These are phyloP conservation scores for Fusarium fracticaudum DNA, from an alignment of 2,329 filamentous ascomycete genomes.

Conservation along the genomic window DNA sequence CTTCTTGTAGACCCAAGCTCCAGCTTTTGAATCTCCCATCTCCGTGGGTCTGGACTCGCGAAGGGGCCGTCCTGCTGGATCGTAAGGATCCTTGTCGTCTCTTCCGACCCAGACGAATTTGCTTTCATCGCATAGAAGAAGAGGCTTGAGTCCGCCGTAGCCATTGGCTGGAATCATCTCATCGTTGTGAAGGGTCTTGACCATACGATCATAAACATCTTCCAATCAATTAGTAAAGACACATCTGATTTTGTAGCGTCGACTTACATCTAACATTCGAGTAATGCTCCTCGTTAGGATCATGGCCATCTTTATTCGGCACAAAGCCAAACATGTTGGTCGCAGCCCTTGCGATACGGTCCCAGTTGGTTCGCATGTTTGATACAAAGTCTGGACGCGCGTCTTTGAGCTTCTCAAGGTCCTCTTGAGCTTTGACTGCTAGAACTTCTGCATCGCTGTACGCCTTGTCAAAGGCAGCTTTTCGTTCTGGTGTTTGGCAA, in stretches of 20 bases:
- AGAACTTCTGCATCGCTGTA: background rate
- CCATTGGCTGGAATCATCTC: background rate
- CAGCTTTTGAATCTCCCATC: background rate
- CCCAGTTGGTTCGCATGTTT: background rate
- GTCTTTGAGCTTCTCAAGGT: background rate
- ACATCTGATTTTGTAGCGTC: rapidly evolving
- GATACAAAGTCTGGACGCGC: background rate
- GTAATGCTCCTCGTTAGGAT: background rate
- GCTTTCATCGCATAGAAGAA: background rate
- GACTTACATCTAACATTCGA: background rate
- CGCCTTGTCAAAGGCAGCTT: background rate
- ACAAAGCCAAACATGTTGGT: background rate
- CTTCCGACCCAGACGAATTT: background rate
- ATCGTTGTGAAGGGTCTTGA: background rate
- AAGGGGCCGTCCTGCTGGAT: background rate
- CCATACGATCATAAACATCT: constrained; percentile 2
- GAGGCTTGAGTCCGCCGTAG: background rate
- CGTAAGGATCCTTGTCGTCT: background rate
- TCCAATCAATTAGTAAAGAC: background rate
- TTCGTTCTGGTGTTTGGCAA: background rate
- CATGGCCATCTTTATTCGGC: background rate
- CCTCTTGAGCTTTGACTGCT: background rate
- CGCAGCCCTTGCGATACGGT: background rate
- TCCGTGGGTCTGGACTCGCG: background rate
- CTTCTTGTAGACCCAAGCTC: constrained; percentile 2